Evolutionary conservation across 202 grass and related monocot species (phyloP).

Genomic region (Cymbopogon flexuosus): DNA sequence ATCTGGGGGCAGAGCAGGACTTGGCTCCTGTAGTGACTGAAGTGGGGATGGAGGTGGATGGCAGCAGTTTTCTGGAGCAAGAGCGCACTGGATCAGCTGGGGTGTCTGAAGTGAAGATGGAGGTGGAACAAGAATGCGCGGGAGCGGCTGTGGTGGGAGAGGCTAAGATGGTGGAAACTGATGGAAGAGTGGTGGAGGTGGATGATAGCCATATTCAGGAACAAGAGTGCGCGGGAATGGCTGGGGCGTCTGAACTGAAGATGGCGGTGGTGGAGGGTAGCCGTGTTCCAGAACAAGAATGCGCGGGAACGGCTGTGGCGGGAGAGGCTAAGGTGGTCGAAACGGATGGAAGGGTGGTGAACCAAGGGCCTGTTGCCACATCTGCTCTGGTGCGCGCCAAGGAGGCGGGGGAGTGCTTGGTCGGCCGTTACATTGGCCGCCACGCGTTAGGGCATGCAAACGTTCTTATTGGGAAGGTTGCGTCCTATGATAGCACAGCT

Average conservation of each 20-base stretch:
- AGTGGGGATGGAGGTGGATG: not conserved
- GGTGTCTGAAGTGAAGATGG: no score
- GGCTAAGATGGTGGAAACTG: not conserved
- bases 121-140: not conserved
- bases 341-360: not conserved
- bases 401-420: slow-evolving; percentile 23
- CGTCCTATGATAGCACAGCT: slow-evolving; percentile 34
- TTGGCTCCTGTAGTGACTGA: no score
- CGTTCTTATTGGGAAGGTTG: slow-evolving; percentile 62
- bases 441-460: not conserved
- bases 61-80: not conserved
- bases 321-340: not conserved
- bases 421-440: slow-evolving; percentile 51
- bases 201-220: not conserved
- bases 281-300: not conserved
- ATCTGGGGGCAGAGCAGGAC: no score
- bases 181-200: not conserved
- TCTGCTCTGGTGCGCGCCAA: not conserved
- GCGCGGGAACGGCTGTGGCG: not conserved
- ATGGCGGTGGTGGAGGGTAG: not conserved
- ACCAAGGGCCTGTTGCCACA: not conserved
- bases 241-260: not conserved
- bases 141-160: not conserved
- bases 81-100: not conserved
- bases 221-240: not conserved